Conservation (phyloP, 2,329 filamentous ascomycete genomes). For the Fusarium sambucinum region DNA sequence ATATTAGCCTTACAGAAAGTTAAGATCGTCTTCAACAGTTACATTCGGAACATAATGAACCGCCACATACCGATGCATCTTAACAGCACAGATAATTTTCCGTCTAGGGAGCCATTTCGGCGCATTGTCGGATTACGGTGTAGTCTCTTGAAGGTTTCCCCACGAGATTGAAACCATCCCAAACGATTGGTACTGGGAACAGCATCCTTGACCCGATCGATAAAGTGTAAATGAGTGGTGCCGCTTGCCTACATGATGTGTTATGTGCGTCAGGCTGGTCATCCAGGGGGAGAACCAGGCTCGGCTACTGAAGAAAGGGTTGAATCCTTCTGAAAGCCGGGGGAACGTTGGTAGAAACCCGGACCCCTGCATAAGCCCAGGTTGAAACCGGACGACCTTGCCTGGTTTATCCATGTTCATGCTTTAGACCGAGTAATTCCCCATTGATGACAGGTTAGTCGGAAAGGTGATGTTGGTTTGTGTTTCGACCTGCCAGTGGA, state of each 20-base stretch:
- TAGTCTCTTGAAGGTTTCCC: background rate
- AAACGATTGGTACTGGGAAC: constrained; percentile 3
- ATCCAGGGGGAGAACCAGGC: background rate
- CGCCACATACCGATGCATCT: background rate
- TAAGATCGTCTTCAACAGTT: constrained; percentile 1
- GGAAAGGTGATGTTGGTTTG: background rate
- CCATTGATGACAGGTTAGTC: background rate
- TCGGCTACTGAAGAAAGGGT: background rate
- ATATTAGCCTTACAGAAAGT: background rate
- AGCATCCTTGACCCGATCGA: background rate
- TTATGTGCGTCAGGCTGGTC: background rate
- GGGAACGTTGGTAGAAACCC: background rate
- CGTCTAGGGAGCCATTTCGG: background rate
- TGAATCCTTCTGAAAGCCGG: background rate
- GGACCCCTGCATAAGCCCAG: background rate
- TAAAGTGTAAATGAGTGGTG: background rate
- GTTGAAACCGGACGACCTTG: background rate
- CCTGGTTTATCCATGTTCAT: background rate
- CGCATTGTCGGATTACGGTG: background rate
- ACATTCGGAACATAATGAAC: background rate
- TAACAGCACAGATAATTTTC: background rate
- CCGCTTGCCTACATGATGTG: background rate
- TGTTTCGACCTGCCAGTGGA: background rate
- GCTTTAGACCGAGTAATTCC: background rate
- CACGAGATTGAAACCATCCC: background rate